phyloP scores from a whole-genome alignment of 345 rosid genomes.

The Durio zibethinus region DNA sequence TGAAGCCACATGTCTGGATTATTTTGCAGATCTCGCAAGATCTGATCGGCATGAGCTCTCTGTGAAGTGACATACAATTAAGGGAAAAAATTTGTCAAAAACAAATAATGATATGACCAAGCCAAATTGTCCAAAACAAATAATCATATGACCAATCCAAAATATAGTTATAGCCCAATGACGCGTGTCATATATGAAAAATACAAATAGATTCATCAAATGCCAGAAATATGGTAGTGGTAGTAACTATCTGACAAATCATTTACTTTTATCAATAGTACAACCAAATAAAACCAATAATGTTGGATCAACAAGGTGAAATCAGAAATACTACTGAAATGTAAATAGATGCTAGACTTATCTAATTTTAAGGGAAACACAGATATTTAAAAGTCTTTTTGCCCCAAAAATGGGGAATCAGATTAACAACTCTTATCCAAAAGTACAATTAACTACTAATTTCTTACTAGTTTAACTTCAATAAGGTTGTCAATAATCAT shows the following conservation, averaged over 20 bases:
- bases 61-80: conserved; percentile 26
- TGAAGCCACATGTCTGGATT: conserved; percentile 99
- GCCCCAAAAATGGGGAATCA: not conserved
- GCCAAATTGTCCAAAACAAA: not conserved
- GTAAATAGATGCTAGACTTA: not conserved
- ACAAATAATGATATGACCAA: not conserved
- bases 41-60: conserved; percentile 96
- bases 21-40: conserved; percentile 91
- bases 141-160: not conserved
- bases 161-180: not conserved
- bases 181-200: not conserved
- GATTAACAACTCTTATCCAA: not conserved
- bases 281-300: not conserved
- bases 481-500: not conserved
- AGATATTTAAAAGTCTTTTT: not conserved
- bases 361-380: not conserved
- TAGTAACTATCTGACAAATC: not conserved
- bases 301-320: not conserved
- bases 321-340: not conserved
- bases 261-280: not conserved
- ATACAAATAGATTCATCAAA: not conserved
- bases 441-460: no score
- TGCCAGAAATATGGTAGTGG: not conserved
- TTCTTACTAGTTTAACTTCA: not conserved
- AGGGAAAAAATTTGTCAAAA: conserved; percentile 6